Evolutionary conservation across 2,329 filamentous ascomycete genomes (phyloP).

Genomic region (Colletotrichum tropicale): DNA sequence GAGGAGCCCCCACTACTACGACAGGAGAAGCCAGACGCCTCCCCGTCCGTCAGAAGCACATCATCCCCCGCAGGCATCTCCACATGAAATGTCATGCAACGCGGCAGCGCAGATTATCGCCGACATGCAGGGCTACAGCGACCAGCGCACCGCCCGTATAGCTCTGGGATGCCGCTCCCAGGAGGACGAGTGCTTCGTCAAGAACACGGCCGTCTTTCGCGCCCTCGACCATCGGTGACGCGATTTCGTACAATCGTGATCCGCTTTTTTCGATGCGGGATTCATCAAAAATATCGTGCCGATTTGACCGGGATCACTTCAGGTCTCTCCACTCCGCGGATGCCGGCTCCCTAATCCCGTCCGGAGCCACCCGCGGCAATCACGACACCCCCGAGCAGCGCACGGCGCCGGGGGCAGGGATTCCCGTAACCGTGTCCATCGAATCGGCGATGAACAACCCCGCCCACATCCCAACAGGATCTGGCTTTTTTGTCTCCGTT

Average conservation of each 20-base stretch:
- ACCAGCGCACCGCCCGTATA: slow-evolving; percentile 28
- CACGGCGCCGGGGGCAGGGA: not conserved
- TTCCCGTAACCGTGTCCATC: not conserved
- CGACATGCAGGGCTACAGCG: slow-evolving; percentile 39
- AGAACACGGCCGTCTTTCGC: slow-evolving; percentile 37
- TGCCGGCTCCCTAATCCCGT: not conserved
- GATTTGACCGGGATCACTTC: too few species aligned
- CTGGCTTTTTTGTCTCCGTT: not conserved
- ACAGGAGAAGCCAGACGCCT: slow-evolving; percentile 2
- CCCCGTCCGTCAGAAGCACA: slow-evolving; percentile 23
- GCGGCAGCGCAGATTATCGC: slow-evolving; percentile 41
- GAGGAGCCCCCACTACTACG: slow-evolving; percentile 14
- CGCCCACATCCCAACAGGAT: not conserved
- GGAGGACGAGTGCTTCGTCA: slow-evolving; percentile 33
- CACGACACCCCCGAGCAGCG: not conserved
- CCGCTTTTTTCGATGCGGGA: not conserved
- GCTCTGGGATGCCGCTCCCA: slow-evolving; percentile 32
- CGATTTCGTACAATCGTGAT: not conserved
- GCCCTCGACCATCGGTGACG: slow-evolving; percentile 32
- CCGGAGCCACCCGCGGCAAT: not conserved
- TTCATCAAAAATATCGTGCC: not conserved
- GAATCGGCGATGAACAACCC: not conserved
- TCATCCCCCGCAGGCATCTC: slow-evolving; percentile 24
- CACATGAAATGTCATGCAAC: slow-evolving; percentile 38
- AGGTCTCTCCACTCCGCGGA: not conserved